These are phyloP conservation scores for Pseudocercospora fijiensis DNA, from an alignment of 2,329 filamentous ascomycete species.

Conservation along the genomic window DNA sequence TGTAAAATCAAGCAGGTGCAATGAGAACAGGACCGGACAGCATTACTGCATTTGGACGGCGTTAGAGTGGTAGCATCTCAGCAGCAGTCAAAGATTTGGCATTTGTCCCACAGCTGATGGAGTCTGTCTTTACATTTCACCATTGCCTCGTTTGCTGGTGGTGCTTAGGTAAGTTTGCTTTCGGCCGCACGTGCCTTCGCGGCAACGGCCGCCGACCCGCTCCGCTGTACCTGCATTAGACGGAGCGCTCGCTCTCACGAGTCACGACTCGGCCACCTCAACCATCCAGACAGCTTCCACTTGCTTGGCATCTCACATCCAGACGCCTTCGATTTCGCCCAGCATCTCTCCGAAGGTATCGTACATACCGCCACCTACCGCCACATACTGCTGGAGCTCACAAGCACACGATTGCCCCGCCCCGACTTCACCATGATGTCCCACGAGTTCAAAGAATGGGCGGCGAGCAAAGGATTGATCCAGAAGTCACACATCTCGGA, in stretches of 20 bases:
- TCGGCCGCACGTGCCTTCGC: background rate
- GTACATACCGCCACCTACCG: background rate
- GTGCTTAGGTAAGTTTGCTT: no score
- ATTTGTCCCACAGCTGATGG: background rate
- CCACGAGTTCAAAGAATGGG: slow-evolving; percentile 27
- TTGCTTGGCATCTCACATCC: background rate
- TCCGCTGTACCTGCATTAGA: background rate
- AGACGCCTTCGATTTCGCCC: background rate
- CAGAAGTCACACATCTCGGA: slow-evolving; percentile 14
- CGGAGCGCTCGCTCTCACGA: no score
- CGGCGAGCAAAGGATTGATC: slow-evolving; percentile 16
- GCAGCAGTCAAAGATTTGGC: background rate
- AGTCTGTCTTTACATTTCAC: background rate
- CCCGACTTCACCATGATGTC: slow-evolving; percentile 9
- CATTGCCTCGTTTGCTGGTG: background rate
- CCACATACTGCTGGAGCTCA: background rate
- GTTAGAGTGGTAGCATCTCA: slow-evolving; percentile 9
- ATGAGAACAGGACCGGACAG: slow-evolving; percentile 6
- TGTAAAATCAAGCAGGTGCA: slow-evolving; percentile 28
- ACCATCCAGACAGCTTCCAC: background rate
- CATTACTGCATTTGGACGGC: slow-evolving; percentile 13
- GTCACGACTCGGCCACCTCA: background rate
- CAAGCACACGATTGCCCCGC: background rate
- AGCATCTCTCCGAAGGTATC: background rate
- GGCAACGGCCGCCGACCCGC: background rate